Evolutionary conservation across 2,329 filamentous ascomycete genomes (phyloP).

Genomic region (Colletotrichum sansevieriae): DNA sequence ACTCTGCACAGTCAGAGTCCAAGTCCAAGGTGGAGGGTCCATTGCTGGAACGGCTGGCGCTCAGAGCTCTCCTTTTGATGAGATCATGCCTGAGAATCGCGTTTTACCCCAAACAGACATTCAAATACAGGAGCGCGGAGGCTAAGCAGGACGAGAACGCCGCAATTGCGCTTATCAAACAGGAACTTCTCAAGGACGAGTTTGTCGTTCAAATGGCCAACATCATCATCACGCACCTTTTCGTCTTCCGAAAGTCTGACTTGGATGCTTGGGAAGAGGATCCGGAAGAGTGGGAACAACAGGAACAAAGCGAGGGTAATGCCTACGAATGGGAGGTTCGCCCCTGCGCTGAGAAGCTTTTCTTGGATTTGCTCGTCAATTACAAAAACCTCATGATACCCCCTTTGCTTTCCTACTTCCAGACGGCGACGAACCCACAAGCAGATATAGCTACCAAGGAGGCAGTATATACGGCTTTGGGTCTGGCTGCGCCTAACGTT

Average conservation of each 20-base stretch:
- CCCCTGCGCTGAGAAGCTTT: slow-evolving; percentile 93
- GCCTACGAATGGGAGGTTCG: slow-evolving; percentile 94
- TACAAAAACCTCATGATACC: slow-evolving; percentile 86
- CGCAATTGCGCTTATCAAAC: slow-evolving; percentile 78
- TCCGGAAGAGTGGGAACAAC: slow-evolving; percentile 94
- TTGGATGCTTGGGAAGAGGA: slow-evolving; percentile 94
- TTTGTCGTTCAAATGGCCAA: slow-evolving; percentile 87
- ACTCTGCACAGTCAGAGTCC: slow-evolving; percentile 49
- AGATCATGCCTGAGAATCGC: slow-evolving; percentile 88
- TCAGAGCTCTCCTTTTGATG: slow-evolving; percentile 86
- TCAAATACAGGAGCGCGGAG: slow-evolving; percentile 83
- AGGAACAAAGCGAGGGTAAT: slow-evolving; percentile 85
- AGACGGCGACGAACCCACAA: slow-evolving; percentile 76
- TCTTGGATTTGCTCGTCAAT: slow-evolving; percentile 90
- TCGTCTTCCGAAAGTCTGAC: slow-evolving; percentile 87
- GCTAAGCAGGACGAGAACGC: slow-evolving; percentile 81
- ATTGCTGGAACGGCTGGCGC: slow-evolving; percentile 81
- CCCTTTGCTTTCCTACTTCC: slow-evolving; percentile 86
- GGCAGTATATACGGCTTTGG: slow-evolving; percentile 93
- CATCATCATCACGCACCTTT: slow-evolving; percentile 86
- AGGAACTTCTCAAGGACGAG: slow-evolving; percentile 79
- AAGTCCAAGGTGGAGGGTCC: slow-evolving; percentile 70
- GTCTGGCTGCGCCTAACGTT: slow-evolving; percentile 83
- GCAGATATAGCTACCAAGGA: slow-evolving; percentile 87
- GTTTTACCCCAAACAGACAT: slow-evolving; percentile 83